phyloP scores from a whole-genome alignment of 2,329 filamentous ascomycete species.

The Sarocladiaceae sp. region DNA sequence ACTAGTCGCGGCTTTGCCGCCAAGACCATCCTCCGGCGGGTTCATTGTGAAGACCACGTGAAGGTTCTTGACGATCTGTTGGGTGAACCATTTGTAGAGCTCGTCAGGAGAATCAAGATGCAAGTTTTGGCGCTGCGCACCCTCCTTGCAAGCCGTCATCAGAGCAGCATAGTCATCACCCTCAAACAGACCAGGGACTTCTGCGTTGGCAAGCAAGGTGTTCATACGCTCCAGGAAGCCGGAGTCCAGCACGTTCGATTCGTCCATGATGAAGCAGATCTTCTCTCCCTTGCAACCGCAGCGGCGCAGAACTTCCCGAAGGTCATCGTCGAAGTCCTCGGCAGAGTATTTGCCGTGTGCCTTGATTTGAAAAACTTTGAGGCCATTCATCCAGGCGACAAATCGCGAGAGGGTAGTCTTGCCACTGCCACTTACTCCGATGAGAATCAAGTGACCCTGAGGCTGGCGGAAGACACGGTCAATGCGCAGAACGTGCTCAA shows the following conservation, averaged over 20 bases:
- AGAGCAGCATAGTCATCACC: constrained; percentile 98
- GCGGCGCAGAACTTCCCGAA: constrained; percentile 86
- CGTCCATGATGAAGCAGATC: constrained; percentile 99
- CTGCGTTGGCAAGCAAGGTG: constrained; percentile 95
- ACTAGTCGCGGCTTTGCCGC: constrained; percentile 94
- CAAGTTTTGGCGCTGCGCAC: constrained; percentile 90
- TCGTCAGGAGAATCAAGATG: constrained; percentile 97
- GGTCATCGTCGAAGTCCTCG: constrained; percentile 97
- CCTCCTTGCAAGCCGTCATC: constrained; percentile 99
- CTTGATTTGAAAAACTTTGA: constrained; percentile 99
- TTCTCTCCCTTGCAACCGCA: constrained; percentile 98
- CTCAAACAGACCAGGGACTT: constrained; percentile 97
- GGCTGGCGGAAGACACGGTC: constrained; percentile 98
- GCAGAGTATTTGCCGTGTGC: constrained; percentile 97
- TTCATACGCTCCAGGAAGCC: constrained; percentile 99
- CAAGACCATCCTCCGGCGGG: constrained; percentile 89
- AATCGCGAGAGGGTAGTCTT: constrained; percentile 98
- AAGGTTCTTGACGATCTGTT: constrained; percentile 97
- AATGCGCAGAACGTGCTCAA: constrained; percentile 97
- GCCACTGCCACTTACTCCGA: constrained; percentile 96
- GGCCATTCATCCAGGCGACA: constrained; percentile 99
- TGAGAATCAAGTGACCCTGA: constrained; percentile 95
- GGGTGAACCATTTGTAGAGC: constrained; percentile 99
- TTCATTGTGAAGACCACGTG: constrained; percentile 99
- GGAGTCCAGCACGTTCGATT: constrained; percentile 96